Evolutionary conservation across 2,329 filamentous ascomycete species (phyloP).

Genomic region (Bipolaris oryzae): DNA sequence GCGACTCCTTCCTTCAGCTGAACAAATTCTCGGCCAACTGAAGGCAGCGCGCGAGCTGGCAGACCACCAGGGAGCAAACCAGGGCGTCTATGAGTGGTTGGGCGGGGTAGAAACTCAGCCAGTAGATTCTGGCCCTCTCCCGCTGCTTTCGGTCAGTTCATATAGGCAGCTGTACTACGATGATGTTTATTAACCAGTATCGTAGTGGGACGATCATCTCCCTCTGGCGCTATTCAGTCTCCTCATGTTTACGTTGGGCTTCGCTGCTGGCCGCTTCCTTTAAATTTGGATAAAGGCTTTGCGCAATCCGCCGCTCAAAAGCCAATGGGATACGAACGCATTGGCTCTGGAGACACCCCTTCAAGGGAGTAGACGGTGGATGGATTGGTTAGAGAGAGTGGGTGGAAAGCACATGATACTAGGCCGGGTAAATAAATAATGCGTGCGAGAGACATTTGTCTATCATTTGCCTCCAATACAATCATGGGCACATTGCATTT

Average conservation of each 20-base stretch:
- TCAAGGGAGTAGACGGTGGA: no score
- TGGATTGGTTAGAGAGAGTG: no score
- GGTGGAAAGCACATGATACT: no score
- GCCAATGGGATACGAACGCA: no score
- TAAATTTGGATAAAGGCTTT: background rate
- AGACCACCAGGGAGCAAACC: background rate
- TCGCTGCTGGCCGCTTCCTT: background rate
- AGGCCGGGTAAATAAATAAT: no score
- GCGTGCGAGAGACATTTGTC: no score
- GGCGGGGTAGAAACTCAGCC: background rate
- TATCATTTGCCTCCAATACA: no score
- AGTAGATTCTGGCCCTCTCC: background rate
- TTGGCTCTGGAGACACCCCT: no score
- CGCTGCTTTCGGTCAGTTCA: background rate
- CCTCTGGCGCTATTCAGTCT: background rate
- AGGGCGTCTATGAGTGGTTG: background rate
- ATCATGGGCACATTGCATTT: no score
- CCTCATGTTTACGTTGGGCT: background rate
- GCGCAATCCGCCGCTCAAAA: no score
- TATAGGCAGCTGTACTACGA: background rate
- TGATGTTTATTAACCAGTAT: background rate
- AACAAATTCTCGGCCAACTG: background rate
- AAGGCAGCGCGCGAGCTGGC: background rate
- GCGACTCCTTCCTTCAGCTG: background rate
- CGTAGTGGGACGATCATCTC: background rate